phyloP scores from a whole-genome alignment of 768 basidiomycete species.

The Tricholoma sp. region DNA sequence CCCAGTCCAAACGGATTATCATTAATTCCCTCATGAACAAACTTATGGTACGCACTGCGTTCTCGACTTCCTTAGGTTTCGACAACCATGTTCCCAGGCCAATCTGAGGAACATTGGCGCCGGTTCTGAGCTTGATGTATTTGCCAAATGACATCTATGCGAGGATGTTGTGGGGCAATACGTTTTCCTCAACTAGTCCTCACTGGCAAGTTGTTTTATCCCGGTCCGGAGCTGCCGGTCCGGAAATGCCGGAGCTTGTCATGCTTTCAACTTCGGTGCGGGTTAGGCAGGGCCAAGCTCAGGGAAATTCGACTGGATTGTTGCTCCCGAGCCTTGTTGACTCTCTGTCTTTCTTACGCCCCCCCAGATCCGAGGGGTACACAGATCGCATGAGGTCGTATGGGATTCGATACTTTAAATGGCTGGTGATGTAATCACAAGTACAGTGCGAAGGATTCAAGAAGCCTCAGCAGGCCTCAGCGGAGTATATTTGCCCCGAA shows the following conservation, averaged over 20 bases:
- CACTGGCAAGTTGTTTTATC: background rate
- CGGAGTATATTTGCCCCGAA: too few relatives aligned
- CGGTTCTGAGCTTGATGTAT: slow-evolving; percentile 36
- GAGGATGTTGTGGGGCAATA: background rate
- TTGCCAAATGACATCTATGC: slow-evolving; percentile 37
- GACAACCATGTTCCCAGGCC: slow-evolving; percentile 84
- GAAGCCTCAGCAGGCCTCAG: too few relatives aligned
- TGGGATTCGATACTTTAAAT: too few relatives aligned
- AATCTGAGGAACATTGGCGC: slow-evolving; percentile 61
- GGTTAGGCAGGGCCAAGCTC: too few relatives aligned
- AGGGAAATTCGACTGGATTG: too few relatives aligned
- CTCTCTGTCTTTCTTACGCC: too few relatives aligned
- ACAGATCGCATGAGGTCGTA: too few relatives aligned
- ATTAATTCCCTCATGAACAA: slow-evolving; percentile 2
- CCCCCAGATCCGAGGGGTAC: too few relatives aligned
- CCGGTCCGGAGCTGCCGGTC: background rate
- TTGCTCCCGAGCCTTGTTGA: too few relatives aligned
- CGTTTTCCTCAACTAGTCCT: background rate
- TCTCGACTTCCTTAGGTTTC: slow-evolving; percentile 69
- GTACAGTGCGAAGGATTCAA: too few relatives aligned
- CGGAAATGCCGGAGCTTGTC: background rate
- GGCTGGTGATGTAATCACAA: too few relatives aligned
- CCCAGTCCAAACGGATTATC: background rate
- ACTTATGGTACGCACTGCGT: slow-evolving; percentile 42
- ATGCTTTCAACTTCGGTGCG: too few relatives aligned